A percentile compares a stretch with the other conserved stretches of the same genome.
These are phyloP conservation scores for Chloranthus sessilifolius DNA, from an alignment of 164 flowering plant species.

Conservation along the genomic window DNA sequence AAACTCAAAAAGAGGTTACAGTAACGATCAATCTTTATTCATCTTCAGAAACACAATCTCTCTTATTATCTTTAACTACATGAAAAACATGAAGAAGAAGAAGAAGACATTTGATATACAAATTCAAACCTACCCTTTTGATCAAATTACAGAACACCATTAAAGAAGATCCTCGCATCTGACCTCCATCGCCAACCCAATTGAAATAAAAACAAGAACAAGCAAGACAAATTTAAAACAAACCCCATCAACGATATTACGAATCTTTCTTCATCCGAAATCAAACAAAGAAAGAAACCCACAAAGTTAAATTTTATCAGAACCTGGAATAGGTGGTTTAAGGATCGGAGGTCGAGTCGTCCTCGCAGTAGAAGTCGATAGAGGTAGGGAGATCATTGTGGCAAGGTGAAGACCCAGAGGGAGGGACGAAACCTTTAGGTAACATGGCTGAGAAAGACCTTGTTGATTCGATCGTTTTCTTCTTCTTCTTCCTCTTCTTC, in stretches of 20 bases:
- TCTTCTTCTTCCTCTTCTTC: constrained; percentile 15
- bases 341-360: constrained; percentile 6
- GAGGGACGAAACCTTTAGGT: constrained; percentile 67
- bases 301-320: neutral
- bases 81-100: constrained; percentile 5
- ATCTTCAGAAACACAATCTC: constrained; percentile 6
- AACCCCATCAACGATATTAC: constrained; percentile 2
- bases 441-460: constrained; percentile 55
- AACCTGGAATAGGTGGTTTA: neutral
- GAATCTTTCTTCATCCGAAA: neutral
- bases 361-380: constrained; percentile 32
- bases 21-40: constrained; percentile 3
- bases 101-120: constrained; percentile 10
- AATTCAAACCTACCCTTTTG: constrained; percentile 1
- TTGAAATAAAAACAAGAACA: neutral
- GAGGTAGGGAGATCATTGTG: constrained; percentile 46
- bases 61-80: constrained; percentile 10
- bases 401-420: constrained; percentile 65
- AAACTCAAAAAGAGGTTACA: neutral
- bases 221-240: neutral
- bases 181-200: neutral
- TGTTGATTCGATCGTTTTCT: constrained; percentile 16
- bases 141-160: neutral
- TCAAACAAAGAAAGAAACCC: neutral
- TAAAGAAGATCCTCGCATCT: constrained; percentile 1